Evolutionary conservation across 2,329 filamentous ascomycete species (phyloP).

Genomic region (Blastomyces emzantsi): DNA sequence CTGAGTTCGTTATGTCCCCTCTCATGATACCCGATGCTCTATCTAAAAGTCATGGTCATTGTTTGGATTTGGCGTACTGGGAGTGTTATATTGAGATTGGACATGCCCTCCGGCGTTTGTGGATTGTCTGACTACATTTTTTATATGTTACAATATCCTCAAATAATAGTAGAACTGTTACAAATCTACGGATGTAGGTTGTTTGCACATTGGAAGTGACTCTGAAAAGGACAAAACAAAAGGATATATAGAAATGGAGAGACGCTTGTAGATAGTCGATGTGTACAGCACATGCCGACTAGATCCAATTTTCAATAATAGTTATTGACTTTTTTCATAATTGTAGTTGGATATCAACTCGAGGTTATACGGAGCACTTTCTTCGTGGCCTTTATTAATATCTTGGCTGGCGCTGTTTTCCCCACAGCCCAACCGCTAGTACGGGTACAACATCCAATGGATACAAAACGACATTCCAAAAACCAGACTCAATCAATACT

Average conservation of each 20-base stretch:
- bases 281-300: not conserved
- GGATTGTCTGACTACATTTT: not conserved
- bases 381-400: not conserved
- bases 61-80: slow-evolving; percentile 3
- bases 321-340: not conserved
- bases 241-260: not conserved
- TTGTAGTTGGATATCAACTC: too few species aligned
- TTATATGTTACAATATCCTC: not conserved
- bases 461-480: not conserved
- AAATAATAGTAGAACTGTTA: not conserved
- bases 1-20: not conserved
- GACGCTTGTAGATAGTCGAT: not conserved
- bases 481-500: not conserved
- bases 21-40: not conserved
- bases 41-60: not conserved
- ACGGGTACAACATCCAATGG: too few species aligned
- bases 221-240: not conserved
- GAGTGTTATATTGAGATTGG: not conserved
- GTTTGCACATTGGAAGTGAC: not conserved
- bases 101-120: not conserved
- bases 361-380: too few species aligned
- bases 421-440: too few species aligned
- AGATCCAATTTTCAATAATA: not conserved
- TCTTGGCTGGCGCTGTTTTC: not conserved
- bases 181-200: not conserved